Evolutionary conservation across 2,329 filamentous ascomycete species (phyloP).

Genomic region (Chalaropsis ovoidea): DNA sequence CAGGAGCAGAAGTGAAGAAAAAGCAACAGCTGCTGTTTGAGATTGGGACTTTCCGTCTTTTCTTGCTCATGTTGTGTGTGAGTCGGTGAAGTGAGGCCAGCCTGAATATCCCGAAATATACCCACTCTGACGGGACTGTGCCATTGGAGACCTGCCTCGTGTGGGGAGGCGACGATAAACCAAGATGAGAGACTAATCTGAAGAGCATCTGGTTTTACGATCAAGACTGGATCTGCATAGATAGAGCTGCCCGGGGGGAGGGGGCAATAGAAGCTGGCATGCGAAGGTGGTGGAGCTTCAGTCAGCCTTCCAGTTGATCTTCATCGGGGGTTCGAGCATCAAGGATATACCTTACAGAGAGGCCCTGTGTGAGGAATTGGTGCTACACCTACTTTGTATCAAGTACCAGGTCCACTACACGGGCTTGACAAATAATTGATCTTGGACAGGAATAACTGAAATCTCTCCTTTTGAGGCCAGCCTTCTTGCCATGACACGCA

Average conservation of each 20-base stretch:
- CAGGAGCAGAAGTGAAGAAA: neutral
- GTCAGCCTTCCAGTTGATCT: neutral
- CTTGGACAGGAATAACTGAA: neutral
- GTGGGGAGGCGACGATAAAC: constrained; percentile 1
- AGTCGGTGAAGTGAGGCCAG: neutral
- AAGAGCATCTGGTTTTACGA: neutral
- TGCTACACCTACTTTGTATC: constrained; percentile 5
- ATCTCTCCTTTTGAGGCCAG: constrained; percentile 1
- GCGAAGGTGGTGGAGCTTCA: too few species aligned
- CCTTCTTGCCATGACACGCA: neutral
- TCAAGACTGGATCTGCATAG: neutral
- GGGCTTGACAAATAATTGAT: neutral
- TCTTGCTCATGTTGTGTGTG: neutral
- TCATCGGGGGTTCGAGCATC: neutral
- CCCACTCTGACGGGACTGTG: neutral
- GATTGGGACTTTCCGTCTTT: neutral
- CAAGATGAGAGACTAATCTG: neutral
- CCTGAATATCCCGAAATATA: constrained; percentile 1
- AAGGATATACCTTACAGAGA: constrained; percentile 2
- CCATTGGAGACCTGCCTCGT: neutral
- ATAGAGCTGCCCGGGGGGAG: neutral
- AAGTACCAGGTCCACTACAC: neutral
- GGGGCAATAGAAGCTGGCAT: too few species aligned
- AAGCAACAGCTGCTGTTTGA: constrained; percentile 3
- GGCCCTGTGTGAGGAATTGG: neutral